phyloP scores from a whole-genome alignment of 495 filamentous ascomycete species.

The Talaromyces ruber region DNA sequence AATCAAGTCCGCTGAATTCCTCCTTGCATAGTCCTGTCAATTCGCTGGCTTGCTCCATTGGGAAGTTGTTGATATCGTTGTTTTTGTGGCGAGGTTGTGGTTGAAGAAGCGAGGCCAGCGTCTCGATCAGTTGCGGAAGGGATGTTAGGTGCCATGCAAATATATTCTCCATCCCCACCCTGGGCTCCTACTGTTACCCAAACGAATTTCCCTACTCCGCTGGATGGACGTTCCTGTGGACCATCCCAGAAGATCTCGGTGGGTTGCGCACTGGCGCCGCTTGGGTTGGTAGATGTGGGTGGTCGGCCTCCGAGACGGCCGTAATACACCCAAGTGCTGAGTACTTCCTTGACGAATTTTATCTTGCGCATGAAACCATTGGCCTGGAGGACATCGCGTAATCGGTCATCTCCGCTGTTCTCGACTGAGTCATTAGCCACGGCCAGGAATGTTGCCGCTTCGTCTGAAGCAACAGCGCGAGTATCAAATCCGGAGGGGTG shows the following conservation, averaged over 20 bases:
- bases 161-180: slow-evolving; percentile 56
- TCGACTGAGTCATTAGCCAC: slow-evolving; percentile 45
- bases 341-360: slow-evolving; percentile 58
- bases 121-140: background rate
- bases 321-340: slow-evolving; percentile 64
- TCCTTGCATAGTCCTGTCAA: background rate
- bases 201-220: slow-evolving; percentile 60
- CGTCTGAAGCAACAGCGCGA: slow-evolving; percentile 49
- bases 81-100: background rate
- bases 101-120: background rate
- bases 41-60: background rate
- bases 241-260: slow-evolving; percentile 59
- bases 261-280: slow-evolving; percentile 38
- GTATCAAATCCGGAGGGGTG: slow-evolving; percentile 40
- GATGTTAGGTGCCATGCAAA: slow-evolving; percentile 22
- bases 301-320: slow-evolving; percentile 56
- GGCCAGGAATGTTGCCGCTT: slow-evolving; percentile 50
- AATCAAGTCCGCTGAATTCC: background rate
- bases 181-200: slow-evolving; percentile 79
- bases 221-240: slow-evolving; percentile 42
- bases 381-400: slow-evolving; percentile 57
- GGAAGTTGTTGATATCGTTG: background rate
- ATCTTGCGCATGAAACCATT: slow-evolving; percentile 79
- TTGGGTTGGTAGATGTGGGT: slow-evolving; percentile 17
- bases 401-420: slow-evolving; percentile 43